Percentiles rank a stretch among this genome's conserved stretches.
Conservation (phyloP, 345 rosid species). For the Salix exigua region DNA sequence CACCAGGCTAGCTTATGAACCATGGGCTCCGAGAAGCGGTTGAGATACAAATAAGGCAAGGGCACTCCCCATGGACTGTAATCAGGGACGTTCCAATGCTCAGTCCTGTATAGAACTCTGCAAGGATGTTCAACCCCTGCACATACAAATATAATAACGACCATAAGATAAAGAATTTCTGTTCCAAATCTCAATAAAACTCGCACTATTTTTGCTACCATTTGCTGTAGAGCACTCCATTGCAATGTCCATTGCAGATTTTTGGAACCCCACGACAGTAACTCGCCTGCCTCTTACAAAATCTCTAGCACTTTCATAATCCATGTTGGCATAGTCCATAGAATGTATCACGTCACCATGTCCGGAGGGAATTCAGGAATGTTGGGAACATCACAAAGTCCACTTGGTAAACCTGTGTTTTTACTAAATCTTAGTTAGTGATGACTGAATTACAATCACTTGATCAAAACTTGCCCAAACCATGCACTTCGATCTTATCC, state of each 20-base stretch:
- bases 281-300: slow-evolving; percentile 33
- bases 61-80: slow-evolving; percentile 47
- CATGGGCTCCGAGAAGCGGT: slow-evolving; percentile 43
- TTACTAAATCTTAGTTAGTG: not conserved
- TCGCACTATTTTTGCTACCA: slow-evolving; percentile 8
- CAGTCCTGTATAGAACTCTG: slow-evolving; percentile 32
- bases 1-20: slow-evolving; percentile 55
- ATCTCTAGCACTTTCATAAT: not conserved
- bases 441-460: not conserved
- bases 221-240: slow-evolving; percentile 35
- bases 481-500: not conserved
- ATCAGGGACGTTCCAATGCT: slow-evolving; percentile 42
- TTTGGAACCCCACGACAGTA: slow-evolving; percentile 34
- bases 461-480: not conserved
- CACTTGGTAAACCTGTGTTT: slow-evolving; percentile 22
- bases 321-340: slow-evolving; percentile 35
- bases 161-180: too few relatives aligned
- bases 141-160: not conserved
- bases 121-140: slow-evolving; percentile 37
- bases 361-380: slow-evolving; percentile 37
- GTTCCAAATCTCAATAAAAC: not conserved
- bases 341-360: slow-evolving; percentile 41
- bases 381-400: slow-evolving; percentile 42
- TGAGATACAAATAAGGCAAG: slow-evolving; percentile 29
- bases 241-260: slow-evolving; percentile 41